A percentile compares a stretch with the other conserved stretches of the same genome.
phyloP scores from a whole-genome alignment of 2,329 filamentous ascomycete species.

The Aquanectria penicillioides region DNA sequence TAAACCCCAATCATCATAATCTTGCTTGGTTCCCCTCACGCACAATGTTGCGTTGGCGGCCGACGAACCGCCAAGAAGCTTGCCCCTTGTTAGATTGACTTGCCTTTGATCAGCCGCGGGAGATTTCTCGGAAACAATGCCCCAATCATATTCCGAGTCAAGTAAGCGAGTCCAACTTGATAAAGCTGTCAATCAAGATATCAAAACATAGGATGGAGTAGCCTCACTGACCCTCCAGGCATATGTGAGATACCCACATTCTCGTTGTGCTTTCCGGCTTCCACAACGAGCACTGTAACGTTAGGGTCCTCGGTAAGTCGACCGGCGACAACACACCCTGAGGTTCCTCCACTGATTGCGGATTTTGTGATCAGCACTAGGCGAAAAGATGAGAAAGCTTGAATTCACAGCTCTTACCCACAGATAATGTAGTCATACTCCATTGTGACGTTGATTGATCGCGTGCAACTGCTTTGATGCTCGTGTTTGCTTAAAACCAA shows the following conservation, averaged over 20 bases:
- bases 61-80: slow-evolving; percentile 59
- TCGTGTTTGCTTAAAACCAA: no score
- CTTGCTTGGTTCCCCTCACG: slow-evolving; percentile 58
- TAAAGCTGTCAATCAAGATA: neutral
- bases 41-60: slow-evolving; percentile 61
- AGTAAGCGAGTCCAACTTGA: slow-evolving; percentile 54
- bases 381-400: neutral
- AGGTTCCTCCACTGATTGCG: slow-evolving; percentile 45
- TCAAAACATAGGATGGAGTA: neutral
- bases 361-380: neutral
- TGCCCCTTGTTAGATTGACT: slow-evolving; percentile 58
- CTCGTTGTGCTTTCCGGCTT: slow-evolving; percentile 50
- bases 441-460: neutral
- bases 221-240: slow-evolving; percentile 55
- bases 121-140: slow-evolving; percentile 54
- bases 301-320: slow-evolving; percentile 47
- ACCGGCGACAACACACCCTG: slow-evolving; percentile 50
- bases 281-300: slow-evolving; percentile 46
- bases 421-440: slow-evolving; percentile 46
- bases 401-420: slow-evolving; percentile 45
- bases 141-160: slow-evolving; percentile 61
- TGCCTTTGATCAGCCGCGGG: slow-evolving; percentile 51
- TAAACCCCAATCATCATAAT: slow-evolving; percentile 64
- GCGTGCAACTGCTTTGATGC: no score
- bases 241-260: slow-evolving; percentile 60